Conservation (phyloP, 345 rosid genomes). For the Firmiana major region DNA sequence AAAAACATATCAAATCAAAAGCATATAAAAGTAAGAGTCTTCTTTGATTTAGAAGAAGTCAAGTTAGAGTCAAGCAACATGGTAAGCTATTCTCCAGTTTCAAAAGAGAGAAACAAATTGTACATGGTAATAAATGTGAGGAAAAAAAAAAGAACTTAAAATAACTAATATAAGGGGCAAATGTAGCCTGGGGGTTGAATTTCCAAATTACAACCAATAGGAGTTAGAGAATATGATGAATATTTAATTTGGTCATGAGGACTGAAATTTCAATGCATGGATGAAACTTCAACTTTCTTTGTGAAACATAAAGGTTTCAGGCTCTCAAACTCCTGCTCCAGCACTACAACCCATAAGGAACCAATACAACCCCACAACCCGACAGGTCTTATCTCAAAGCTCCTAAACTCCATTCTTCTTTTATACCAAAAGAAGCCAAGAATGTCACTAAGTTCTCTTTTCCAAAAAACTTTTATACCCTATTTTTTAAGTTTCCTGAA, state of each 20-base stretch:
- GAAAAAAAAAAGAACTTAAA: not conserved
- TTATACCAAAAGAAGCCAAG: not conserved
- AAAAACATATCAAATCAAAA: not conserved
- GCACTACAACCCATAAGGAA: not conserved
- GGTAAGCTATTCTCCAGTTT: not conserved
- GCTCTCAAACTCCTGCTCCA: not conserved
- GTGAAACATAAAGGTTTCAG: not conserved
- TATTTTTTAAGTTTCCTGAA: not conserved
- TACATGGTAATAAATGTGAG: not conserved
- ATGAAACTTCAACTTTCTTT: not conserved
- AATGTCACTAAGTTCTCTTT: too few relatives aligned
- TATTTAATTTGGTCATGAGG: not conserved
- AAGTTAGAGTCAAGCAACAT: not conserved
- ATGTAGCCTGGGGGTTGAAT: not conserved
- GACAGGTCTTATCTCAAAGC: not conserved
- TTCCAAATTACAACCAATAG: not conserved
- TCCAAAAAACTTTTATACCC: too few relatives aligned
- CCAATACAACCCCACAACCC: not conserved
- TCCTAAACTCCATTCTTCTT: not conserved
- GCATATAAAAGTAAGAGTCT: not conserved
- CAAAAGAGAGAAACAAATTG: not conserved
- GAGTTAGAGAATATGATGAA: not conserved
- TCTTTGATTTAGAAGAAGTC: not conserved
- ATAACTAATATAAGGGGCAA: not conserved
- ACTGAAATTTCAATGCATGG: not conserved